Conservation (phyloP, 2,329 filamentous ascomycete genomes). For the Colletotrichum lentis region DNA sequence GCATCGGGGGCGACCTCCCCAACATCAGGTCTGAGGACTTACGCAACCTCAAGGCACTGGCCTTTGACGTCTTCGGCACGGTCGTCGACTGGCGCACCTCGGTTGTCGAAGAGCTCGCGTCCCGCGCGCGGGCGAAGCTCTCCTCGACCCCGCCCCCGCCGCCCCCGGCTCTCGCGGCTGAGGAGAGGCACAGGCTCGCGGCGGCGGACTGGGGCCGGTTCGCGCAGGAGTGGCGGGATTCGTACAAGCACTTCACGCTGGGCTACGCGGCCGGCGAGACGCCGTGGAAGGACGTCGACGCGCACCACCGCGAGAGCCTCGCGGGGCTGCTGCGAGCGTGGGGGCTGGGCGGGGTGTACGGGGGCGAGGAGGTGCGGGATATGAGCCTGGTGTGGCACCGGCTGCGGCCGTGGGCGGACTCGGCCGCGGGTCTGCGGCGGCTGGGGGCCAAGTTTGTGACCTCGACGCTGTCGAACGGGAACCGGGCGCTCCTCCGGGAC, state of each 20-base stretch:
- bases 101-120: slow-evolving; percentile 66
- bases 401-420: slow-evolving; percentile 74
- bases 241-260: slow-evolving; percentile 69
- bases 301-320: slow-evolving; percentile 73
- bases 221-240: slow-evolving; percentile 74
- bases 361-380: slow-evolving; percentile 69
- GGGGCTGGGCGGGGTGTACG: slow-evolving; percentile 66
- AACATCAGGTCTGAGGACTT: slow-evolving; percentile 14
- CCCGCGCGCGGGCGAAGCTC: slow-evolving; percentile 57
- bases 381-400: slow-evolving; percentile 77
- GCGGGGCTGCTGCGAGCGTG: slow-evolving; percentile 64
- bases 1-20: slow-evolving; percentile 10
- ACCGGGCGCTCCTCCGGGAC: slow-evolving; percentile 71
- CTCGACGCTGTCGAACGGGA: slow-evolving; percentile 79
- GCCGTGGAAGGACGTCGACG: slow-evolving; percentile 74
- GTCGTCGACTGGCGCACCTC: slow-evolving; percentile 80
- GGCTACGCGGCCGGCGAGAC: slow-evolving; percentile 57
- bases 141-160: slow-evolving; percentile 55
- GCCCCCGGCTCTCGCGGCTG: slow-evolving; percentile 54
- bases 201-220: slow-evolving; percentile 69
- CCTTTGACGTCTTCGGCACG: slow-evolving; percentile 83
- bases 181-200: slow-evolving; percentile 57
- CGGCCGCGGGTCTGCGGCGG: slow-evolving; percentile 61
- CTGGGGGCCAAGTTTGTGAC: slow-evolving; percentile 65
- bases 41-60: slow-evolving; percentile 62